Evolutionary conservation across 192 early-diverging fungal species (phyloP), one percentile per base, ranked within the genome.

Genomic region (Spizellomyces punctatus): DNA sequence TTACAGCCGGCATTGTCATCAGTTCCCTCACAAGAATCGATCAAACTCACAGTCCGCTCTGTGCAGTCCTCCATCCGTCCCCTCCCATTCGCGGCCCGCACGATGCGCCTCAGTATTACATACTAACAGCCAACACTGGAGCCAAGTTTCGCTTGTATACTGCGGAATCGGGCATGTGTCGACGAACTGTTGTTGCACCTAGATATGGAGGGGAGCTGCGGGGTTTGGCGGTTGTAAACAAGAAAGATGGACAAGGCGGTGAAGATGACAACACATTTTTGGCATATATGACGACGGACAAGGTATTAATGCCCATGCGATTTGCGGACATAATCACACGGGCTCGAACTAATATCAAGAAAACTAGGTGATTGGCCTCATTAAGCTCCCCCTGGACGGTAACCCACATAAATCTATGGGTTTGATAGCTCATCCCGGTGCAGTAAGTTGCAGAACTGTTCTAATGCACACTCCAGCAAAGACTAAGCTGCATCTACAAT

Each of bases 331-430:
- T 36, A 3, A 3, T 36, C 27, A 36, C 27, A 36, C 27, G 27
- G 27, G 27, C 1, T 36, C 27, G 27, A 36, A 36, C 27, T 36
- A 36, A 36, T 36, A 0, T n/a, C 50, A 4, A 12, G 50, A 12
- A 54, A n/a, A 54, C 50, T 42, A 85, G 80, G 73, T 81, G 10
- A 67, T 86, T 60, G 87, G 87, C 1, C 16, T 88, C 2, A 64
- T 78, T 10, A 87, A 87, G 62, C 64, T 88, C 41, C 87, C 87
- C n/a, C 68, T 87, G 22, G 86, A 88, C 56, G 87, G 87, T 6
- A 88, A 88, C 70, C 87, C 87, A 8, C 76, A 83, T 71, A 50
- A 62, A 21, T 78, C 67, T 12, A 82, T 81, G 75, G 87, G 85
- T 8, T 42, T 88, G 10, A 76, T 89, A 59, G 87, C 81, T 6